Evolutionary conservation across 2,329 filamentous ascomycete genomes (phyloP).

Genomic region (Remersonia thermophila): DNA sequence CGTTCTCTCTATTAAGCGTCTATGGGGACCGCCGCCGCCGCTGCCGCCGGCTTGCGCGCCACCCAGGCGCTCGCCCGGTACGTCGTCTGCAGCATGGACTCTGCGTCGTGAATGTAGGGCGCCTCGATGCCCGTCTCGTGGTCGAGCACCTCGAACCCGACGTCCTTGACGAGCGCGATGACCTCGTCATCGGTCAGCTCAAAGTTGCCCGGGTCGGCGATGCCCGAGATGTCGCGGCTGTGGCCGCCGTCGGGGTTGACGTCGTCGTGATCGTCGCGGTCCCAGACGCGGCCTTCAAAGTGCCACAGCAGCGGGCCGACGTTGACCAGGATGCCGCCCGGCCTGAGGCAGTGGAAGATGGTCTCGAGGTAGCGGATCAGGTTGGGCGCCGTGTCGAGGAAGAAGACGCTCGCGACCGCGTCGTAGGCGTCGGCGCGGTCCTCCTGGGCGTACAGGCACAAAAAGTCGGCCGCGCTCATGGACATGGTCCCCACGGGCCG

Average conservation of each 20-base stretch:
- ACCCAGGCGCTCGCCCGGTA: conserved; percentile 80
- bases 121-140: conserved; percentile 48
- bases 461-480: conserved; percentile 89
- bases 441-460: conserved; percentile 64
- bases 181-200: conserved; percentile 89
- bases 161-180: conserved; percentile 54
- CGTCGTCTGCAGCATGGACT: conserved; percentile 74
- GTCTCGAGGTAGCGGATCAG: conserved; percentile 80
- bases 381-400: conserved; percentile 94
- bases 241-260: conserved; percentile 40
- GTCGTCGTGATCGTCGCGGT: conserved; percentile 40
- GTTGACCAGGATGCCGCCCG: conserved; percentile 76
- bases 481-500: conserved; percentile 55
- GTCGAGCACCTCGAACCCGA: conserved; percentile 66
- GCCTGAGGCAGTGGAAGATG: conserved; percentile 62
- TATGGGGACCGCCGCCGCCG: background rate
- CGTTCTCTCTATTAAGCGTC: background rate
- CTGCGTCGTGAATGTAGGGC: conserved; percentile 76
- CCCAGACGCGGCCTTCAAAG: conserved; percentile 64
- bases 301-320: conserved; percentile 90
- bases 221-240: conserved; percentile 46
- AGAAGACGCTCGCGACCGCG: conserved; percentile 82
- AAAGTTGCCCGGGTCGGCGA: conserved; percentile 79
- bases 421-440: conserved; percentile 55
- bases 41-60: conserved; percentile 53